Evolutionary conservation across 208 protist species (phyloP).

Genomic region (Acanthamoeba castellanii): DNA sequence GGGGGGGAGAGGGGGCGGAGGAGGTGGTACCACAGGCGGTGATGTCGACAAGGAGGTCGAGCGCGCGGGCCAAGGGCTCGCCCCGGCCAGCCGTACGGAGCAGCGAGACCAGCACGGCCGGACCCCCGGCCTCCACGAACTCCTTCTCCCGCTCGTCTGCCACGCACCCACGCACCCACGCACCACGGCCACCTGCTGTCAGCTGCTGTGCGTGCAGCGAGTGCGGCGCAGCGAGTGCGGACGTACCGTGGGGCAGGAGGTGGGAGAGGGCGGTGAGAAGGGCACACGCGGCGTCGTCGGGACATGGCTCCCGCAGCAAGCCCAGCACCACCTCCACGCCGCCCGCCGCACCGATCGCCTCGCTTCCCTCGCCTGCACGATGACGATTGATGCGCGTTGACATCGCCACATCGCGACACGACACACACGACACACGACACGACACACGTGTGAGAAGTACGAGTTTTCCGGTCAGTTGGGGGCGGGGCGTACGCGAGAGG

Average conservation of each 20-base stretch:
- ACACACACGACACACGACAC: no score
- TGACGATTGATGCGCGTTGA: neutral
- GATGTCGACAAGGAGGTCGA: neutral
- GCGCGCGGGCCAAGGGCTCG: neutral
- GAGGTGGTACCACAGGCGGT: neutral
- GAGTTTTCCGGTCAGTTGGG: no score
- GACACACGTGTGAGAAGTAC: no score
- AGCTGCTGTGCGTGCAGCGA: no score
- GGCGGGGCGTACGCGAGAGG: constrained; percentile 17
- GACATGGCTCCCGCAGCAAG: neutral
- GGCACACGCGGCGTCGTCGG: neutral
- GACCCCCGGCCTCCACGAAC: neutral
- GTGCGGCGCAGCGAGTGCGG: no score
- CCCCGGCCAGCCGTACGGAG: neutral
- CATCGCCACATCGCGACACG: no score
- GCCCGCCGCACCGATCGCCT: neutral
- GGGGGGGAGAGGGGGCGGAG: neutral
- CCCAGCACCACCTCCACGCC: neutral
- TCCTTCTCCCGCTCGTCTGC: neutral
- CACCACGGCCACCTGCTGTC: no score
- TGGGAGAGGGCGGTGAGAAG: constrained; percentile 2
- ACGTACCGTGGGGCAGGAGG: neutral
- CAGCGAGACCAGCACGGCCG: neutral
- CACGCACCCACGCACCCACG: neutral
- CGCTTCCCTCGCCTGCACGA: neutral